Percentiles rank a stretch among this genome's conserved stretches.
These are phyloP conservation scores for Hura crepitans DNA, from an alignment of 441 rosid genomes.

Conservation along the genomic window DNA sequence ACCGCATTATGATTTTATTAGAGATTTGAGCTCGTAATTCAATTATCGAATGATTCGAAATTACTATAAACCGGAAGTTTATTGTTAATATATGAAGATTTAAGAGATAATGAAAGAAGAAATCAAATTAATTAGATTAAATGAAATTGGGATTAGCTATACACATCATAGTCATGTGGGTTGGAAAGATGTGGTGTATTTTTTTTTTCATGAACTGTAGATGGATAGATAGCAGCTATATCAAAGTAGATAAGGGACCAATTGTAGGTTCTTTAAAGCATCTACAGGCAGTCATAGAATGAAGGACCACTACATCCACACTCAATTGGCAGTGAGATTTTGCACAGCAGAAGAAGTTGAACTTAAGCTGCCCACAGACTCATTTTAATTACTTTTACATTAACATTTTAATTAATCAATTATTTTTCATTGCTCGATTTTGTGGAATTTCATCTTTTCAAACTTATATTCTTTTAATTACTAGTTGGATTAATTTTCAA, in stretches of 20 bases:
- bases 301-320: slow-evolving; percentile 47
- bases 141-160: slow-evolving; percentile 6
- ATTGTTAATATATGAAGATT: not conserved
- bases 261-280: slow-evolving; percentile 65
- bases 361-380: not conserved
- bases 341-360: slow-evolving; percentile 22
- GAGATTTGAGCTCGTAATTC: not conserved
- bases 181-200: slow-evolving; percentile 37
- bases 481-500: no score
- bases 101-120: not conserved
- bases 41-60: no score
- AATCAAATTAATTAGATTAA: not conserved
- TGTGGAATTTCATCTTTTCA: not conserved
- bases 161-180: slow-evolving; percentile 16
- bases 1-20: no score
- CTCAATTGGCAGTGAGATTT: slow-evolving; percentile 46
- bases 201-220: slow-evolving; percentile 24
- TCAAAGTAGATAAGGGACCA: slow-evolving; percentile 77
- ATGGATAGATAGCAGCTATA: slow-evolving; percentile 35
- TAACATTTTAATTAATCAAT: not conserved
- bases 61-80: not conserved
- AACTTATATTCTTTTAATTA: no score
- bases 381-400: not conserved
- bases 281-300: slow-evolving; percentile 41
- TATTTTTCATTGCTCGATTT: not conserved